Percentiles rank a stretch among this genome's conserved stretches.
Conservation (phyloP, 345 rosid genomes). For the Rhizophora apiculata region DNA sequence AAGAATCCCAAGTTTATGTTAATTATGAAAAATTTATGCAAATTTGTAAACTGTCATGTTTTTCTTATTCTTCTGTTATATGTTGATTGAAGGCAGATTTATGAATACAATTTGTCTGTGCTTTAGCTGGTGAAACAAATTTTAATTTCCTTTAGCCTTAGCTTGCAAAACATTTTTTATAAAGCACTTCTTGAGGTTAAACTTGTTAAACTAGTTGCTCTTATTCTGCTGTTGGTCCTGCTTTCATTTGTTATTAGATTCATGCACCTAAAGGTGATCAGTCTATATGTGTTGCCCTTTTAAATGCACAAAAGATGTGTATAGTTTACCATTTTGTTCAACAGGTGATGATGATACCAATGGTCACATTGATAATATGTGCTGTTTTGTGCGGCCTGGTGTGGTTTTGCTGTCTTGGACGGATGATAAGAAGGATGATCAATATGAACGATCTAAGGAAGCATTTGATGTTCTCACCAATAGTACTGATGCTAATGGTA, state of each 20-base stretch:
- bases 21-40: not conserved
- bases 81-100: not conserved
- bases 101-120: not conserved
- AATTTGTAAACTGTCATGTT: not conserved
- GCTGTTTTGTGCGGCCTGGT: conserved; percentile 90
- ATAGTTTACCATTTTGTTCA: not conserved
- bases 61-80: not conserved
- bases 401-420: conserved; percentile 84
- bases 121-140: not conserved
- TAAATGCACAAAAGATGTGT: conserved; percentile 1
- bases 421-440: conserved; percentile 66
- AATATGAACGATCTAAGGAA: conserved; percentile 61
- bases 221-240: too few relatives aligned
- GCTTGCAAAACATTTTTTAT: too few relatives aligned
- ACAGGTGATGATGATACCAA: conserved; percentile 98
- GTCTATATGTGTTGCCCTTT: not conserved
- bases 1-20: too few relatives aligned
- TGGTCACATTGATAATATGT: conserved; percentile 94
- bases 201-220: too few relatives aligned
- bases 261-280: not conserved
- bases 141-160: not conserved
- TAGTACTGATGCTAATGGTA: conserved; percentile 65
- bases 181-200: too few relatives aligned
- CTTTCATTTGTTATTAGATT: not conserved
- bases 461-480: conserved; percentile 59